Evolutionary conservation across 2,329 filamentous ascomycete species (phyloP), one percentile per base, ranked within the genome.

Genomic region (Penicillium hordei): DNA sequence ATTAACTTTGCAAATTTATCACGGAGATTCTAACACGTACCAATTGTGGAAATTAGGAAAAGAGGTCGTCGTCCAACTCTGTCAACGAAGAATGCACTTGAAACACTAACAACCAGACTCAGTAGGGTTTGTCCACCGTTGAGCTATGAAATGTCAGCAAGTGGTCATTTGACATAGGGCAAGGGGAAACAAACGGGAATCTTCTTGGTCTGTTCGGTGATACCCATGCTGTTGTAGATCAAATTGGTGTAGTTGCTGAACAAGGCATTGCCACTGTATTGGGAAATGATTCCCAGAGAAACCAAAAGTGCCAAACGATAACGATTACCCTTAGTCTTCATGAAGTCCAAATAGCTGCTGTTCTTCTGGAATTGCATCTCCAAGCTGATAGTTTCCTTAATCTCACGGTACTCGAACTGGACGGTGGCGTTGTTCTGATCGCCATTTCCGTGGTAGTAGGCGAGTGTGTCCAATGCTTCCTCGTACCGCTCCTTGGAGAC

Each of bases 221-320:
- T 87, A 44, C 86, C 86, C 49, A 85, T 85, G 48, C 81, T 82
- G 40, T 80, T 75, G 73, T 87, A 87, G 62, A 89, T 81, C 56
- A 81, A 78, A 58, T 85, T 83, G 66, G 86, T 84, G 70, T 89
- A 89, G 74, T 89, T 88, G 61, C 81, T 85, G 68, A 89, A 84
- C 1, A 89, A 75, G 19, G 84, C 86, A 68, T 89, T 89, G 44
- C 87, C 86, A 52, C 82, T 85, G 75, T 87, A 89, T 72, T 89
- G 86, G 2, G 85, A 87, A 68, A 89, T 87, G 64, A 89, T 74
- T 66, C 85, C 86, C 19, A 89, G 78, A 0, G 84, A 87, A 42
- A 87, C 71, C 42, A 88, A 77, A 55, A 89, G 82, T 48, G 82
- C 78, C 44, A 89, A 76, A 12, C 87, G 80, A 77, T 86, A 86